Base-by-base conservation (phyloP, 306 rosid genomes). In the Lathyrus sativus region DNA sequence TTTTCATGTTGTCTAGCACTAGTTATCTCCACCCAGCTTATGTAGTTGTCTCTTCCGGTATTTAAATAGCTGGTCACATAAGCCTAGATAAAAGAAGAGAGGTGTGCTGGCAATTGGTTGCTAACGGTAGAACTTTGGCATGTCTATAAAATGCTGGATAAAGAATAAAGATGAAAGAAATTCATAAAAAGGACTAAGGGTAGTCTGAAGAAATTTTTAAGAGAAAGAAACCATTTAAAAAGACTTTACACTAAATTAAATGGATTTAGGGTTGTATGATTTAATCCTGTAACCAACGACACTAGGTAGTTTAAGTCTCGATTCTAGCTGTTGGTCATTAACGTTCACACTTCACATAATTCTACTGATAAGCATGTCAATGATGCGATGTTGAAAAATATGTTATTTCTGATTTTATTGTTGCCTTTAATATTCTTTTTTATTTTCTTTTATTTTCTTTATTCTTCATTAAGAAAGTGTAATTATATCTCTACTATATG, bases 1-100 rank as follows among this genome's bases (percentile, higher is more conserved):
- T 71, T 69, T 28, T 57, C 42, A 42, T 57, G 67, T 56, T 62
- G 18, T 70, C 43, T 13, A 33, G 43, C 49, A 29, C 42, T 11
- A 28, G 62, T 45, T 22, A 22, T 29, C 13, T 6, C 41, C 35
- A 28, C 37, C 17, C 17, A 46, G 15, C 74, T 46, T 51, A 39
- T 67, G 64, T 39, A 11, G 56, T 24, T 1, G 26, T 24, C 26
- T 24, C 26, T 24, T 24, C 26, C 2, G 2, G 26, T 24, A 24
- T 49, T 74, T 45, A 26, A 41, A 46, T 37, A 45, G 62, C 5
- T 4, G 5, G 49, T 42, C 42, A 11, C 31, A 15, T 6, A 12
- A 41, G 11, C 11, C 12, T 5, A 12, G 9, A 63, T 22, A 42
- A 18, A 41, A 73, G 59, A 9, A 0, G 64, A 42, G 38, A 37